Evolutionary conservation across 2,329 filamentous ascomycete genomes (phyloP).

Genomic region (Epichloe coenophiala): DNA sequence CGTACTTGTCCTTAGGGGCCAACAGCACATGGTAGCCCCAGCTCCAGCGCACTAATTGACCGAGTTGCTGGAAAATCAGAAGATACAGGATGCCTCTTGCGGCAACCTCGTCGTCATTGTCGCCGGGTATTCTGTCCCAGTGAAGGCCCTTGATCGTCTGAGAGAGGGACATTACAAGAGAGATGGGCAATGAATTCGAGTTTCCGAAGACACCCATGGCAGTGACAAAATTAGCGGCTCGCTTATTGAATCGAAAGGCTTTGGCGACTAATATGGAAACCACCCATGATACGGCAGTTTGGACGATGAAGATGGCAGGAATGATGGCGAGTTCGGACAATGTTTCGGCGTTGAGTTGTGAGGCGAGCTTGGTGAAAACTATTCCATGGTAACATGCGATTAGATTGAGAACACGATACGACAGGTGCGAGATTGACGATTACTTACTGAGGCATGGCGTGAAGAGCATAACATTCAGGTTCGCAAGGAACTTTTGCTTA

Average conservation of each 20-base stretch:
- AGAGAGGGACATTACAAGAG: conserved; percentile 83
- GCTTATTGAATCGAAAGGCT: conserved; percentile 67
- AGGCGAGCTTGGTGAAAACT: conserved; percentile 96
- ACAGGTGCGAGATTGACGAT: background rate
- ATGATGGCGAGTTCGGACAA: conserved; percentile 84
- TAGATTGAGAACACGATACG: background rate
- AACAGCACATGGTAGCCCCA: conserved; percentile 95
- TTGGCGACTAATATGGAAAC: conserved; percentile 60
- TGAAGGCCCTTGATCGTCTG: conserved; percentile 85
- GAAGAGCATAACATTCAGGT: conserved; percentile 91
- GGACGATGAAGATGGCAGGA: conserved; percentile 81
- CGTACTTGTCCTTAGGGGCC: conserved; percentile 66
- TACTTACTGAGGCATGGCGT: conserved; percentile 84
- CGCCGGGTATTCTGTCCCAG: conserved; percentile 81
- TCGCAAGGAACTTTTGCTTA: conserved; percentile 91
- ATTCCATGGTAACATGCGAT: background rate
- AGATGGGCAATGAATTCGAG: conserved; percentile 95
- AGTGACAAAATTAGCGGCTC: conserved; percentile 84
- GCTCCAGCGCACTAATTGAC: conserved; percentile 89
- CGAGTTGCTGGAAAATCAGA: conserved; percentile 93
- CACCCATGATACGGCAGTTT: conserved; percentile 74
- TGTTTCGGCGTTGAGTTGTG: conserved; percentile 84
- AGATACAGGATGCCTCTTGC: conserved; percentile 91
- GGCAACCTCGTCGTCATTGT: conserved; percentile 90
- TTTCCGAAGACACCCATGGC: conserved; percentile 98